Percentiles rank a stretch among this genome's conserved stretches.
These are phyloP conservation scores for Eleusine coracana DNA, from an alignment of 176 grass and related monocot genomes.

Conservation along the genomic window DNA sequence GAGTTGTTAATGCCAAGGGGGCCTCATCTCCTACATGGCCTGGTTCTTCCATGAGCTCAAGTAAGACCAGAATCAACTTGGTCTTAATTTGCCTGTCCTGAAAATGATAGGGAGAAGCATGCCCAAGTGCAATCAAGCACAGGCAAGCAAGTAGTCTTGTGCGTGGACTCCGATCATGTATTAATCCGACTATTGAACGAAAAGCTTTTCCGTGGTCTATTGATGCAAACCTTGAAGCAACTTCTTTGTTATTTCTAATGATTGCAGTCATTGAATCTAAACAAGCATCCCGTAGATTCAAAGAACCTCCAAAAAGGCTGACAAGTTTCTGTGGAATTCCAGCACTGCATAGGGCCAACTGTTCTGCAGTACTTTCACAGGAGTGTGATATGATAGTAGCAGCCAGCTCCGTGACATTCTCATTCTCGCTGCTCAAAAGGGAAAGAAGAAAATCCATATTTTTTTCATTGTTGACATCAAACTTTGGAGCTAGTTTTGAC, in stretches of 20 bases:
- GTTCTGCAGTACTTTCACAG: conserved; percentile 68
- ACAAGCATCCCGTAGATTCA: conserved; percentile 87
- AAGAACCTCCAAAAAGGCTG: conserved; percentile 77
- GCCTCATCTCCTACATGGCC: conserved; percentile 87
- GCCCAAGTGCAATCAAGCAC: conserved; percentile 82
- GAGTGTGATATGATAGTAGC: conserved; percentile 90
- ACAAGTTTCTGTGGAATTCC: conserved; percentile 78
- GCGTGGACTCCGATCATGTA: conserved; percentile 75
- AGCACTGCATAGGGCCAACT: conserved; percentile 76
- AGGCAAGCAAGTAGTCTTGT: conserved; percentile 92
- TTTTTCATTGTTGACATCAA: conserved; percentile 76
- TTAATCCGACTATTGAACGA: conserved; percentile 62
- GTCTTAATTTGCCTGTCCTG: conserved; percentile 84
- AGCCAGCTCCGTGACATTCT: conserved; percentile 96
- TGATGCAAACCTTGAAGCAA: conserved; percentile 77
- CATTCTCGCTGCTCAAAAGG: conserved; percentile 76
- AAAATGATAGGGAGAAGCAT: conserved; percentile 67
- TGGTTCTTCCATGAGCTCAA: conserved; percentile 90
- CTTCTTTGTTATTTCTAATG: conserved; percentile 72
- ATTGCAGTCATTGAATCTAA: conserved; percentile 81
- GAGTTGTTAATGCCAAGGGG: conserved; percentile 77
- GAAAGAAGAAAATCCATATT: conserved; percentile 94
- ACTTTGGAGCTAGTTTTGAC: conserved; percentile 83
- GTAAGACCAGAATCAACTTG: conserved; percentile 83
- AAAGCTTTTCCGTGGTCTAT: conserved; percentile 85